These are phyloP conservation scores for Curvularia sp. DNA, from an alignment of 2,329 filamentous ascomycete species.

Conservation along the genomic window DNA sequence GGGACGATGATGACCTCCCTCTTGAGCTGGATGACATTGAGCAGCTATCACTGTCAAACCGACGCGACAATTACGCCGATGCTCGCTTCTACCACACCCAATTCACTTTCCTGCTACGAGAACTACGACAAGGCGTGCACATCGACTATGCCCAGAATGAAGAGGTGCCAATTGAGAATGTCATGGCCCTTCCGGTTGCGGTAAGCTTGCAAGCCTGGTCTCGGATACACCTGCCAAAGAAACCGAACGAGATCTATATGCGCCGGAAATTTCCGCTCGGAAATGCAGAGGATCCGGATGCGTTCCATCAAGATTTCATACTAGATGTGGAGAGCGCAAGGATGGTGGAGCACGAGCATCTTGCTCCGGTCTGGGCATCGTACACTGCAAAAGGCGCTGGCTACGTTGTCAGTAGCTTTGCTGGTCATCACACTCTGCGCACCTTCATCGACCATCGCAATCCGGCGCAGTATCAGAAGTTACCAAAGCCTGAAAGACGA, in stretches of 20 bases:
- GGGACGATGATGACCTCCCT: slow-evolving; percentile 78
- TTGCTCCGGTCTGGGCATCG: slow-evolving; percentile 74
- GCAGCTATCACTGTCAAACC: slow-evolving; percentile 66
- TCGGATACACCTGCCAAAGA: slow-evolving; percentile 71
- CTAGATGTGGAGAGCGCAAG: slow-evolving; percentile 67
- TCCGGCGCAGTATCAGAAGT: slow-evolving; percentile 67
- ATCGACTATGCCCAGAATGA: slow-evolving; percentile 71
- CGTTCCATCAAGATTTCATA: slow-evolving; percentile 61
- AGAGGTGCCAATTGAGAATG: slow-evolving; percentile 71
- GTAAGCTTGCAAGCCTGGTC: slow-evolving; percentile 58
- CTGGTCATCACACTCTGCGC: slow-evolving; percentile 70
- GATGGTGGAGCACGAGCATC: slow-evolving; percentile 69
- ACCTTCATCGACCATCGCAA: slow-evolving; percentile 69
- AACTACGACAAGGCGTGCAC: slow-evolving; percentile 67
- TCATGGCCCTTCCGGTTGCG: slow-evolving; percentile 64
- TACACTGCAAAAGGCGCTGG: slow-evolving; percentile 70
- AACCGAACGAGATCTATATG: slow-evolving; percentile 64
- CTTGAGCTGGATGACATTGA: slow-evolving; percentile 70
- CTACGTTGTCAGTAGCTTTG: slow-evolving; percentile 72
- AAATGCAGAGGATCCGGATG: slow-evolving; percentile 37
- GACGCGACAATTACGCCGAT: slow-evolving; percentile 69
- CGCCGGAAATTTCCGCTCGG: slow-evolving; percentile 66
- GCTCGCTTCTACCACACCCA: slow-evolving; percentile 74
- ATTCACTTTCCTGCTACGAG: slow-evolving; percentile 72
- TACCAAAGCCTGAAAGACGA: slow-evolving; percentile 67